Percentiles rank a stretch among this genome's conserved stretches.
Evolutionary conservation across 2,329 filamentous ascomycete genomes (phyloP).

Genomic region (Microsporum ferrugineum): DNA sequence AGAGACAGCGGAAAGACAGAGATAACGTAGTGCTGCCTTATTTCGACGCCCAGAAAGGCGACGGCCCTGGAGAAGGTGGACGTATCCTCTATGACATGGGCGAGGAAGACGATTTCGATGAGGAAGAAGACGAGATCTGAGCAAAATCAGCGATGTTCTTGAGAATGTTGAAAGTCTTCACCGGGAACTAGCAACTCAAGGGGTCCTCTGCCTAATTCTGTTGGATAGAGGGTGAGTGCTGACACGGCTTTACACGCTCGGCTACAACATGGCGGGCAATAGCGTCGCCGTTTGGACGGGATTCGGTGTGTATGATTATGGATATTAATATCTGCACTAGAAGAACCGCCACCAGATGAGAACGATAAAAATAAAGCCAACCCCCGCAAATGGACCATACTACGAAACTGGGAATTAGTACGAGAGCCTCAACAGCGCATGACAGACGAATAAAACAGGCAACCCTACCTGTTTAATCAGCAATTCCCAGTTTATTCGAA

Average conservation of each 20-base stretch:
- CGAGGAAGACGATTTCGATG: conserved; percentile 90
- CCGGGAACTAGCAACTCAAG: background rate
- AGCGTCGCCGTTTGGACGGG: background rate
- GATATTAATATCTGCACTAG: conserved; percentile 30
- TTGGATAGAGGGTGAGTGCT: background rate
- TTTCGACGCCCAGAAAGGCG: conserved; percentile 79
- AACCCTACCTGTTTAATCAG: conserved; percentile 66
- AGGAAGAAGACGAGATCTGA: conserved; percentile 85
- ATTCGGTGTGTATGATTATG: background rate
- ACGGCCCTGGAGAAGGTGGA: conserved; percentile 66
- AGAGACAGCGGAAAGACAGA: conserved; percentile 74
- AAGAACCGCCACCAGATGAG: conserved; percentile 94
- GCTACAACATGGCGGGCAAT: background rate
- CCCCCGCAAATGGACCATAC: conserved; percentile 79
- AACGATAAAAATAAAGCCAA: conserved; percentile 71
- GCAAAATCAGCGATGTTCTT: background rate
- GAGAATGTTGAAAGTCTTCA: background rate
- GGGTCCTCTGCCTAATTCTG: background rate
- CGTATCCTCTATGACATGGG: conserved; percentile 96
- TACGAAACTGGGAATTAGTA: conserved; percentile 19
- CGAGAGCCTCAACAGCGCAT: background rate
- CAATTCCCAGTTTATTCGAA: conserved; percentile 96
- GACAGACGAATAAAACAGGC: background rate
- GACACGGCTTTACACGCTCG: background rate
- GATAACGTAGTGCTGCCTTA: conserved; percentile 90